phyloP scores from a whole-genome alignment of 176 grass and related monocot genomes.

The Musa troglodytarum region DNA sequence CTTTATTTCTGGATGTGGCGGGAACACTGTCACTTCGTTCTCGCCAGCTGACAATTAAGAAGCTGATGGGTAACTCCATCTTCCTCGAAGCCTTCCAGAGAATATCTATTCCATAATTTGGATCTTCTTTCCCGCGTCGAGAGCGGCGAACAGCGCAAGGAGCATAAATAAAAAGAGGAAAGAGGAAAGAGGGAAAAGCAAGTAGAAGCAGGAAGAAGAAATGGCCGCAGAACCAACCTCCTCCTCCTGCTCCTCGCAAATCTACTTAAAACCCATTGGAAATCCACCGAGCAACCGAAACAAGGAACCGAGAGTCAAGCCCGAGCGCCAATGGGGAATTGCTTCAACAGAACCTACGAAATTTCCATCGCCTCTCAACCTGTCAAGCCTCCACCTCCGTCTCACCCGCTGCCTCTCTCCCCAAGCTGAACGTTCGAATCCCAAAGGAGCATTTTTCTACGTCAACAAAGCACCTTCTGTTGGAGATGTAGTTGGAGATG shows the following conservation, averaged over 20 bases:
- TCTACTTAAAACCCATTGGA: not conserved
- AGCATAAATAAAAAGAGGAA: not conserved
- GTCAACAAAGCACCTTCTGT: not conserved
- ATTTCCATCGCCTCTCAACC: not conserved
- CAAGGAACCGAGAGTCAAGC: not conserved
- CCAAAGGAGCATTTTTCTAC: not conserved
- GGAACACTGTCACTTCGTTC: not conserved
- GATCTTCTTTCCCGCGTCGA: not conserved
- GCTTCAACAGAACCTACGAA: not conserved
- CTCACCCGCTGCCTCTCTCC: not conserved
- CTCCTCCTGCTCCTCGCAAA: not conserved
- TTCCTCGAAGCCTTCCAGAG: not conserved
- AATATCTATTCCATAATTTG: not conserved
- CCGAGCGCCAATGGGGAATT: not conserved
- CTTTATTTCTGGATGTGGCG: no score
- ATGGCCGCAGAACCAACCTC: not conserved
- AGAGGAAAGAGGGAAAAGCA: not conserved
- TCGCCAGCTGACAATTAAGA: not conserved
- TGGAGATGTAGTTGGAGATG: no score
- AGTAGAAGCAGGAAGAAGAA: not conserved
- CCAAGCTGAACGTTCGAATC: not conserved
- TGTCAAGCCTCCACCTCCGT: not conserved
- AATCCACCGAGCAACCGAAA: not conserved
- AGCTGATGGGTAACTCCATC: not conserved
- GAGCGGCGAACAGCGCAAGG: not conserved